Evolutionary conservation across 2,329 filamentous ascomycete genomes (phyloP), one percentile per base, ranked within the genome.

Genomic region (Ascochyta viciae-villosae): DNA sequence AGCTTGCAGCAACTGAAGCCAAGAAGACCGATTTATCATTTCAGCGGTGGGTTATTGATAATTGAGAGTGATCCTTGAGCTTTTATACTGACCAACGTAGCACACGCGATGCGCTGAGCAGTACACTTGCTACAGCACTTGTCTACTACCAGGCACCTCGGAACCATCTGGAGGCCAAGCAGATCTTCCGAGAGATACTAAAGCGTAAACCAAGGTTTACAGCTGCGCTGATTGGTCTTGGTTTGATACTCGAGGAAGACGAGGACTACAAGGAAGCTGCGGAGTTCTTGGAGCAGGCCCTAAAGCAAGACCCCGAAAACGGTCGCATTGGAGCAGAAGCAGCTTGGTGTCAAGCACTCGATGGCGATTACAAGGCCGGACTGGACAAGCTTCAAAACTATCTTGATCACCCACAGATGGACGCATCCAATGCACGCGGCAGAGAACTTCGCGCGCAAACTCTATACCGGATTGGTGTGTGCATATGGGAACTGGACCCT

Each of bases 221-320:
- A 0, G 80, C 87, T 27, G 93, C 93, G 2, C 80, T 99, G 58
- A 90, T 98, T 41, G 95, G 95, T 0, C 87, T 97, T 31, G 96
- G 95, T 1, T 78, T 98, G 23, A 94, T 99, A 37, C 89, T 93
- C 42, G 92, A 97, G 74, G 95, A 98, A 66, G 92, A 96, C 62
- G 89, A 96, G 67, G 90, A 98, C 60, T 97, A 91, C 67, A 82
- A 85, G 42, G 84, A 91, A 67, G 95, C 96, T 0, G 87, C 93
- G 35, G 85, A 89, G 26, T 97, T 96, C 68, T 78, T 99, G 12
- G 84, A 83, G 35, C 85, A 91, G 60, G 95, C 95, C 1, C 74
- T 96, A 24, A 74, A 87, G 61, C 85, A 90, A 23, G 91, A 96
- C 68, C 79, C 83, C 2, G 80, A 81, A 10, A 96, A 97, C 64